These are phyloP conservation scores for Coniosporium tulheliwenetii DNA, from an alignment of 2,329 filamentous ascomycete species.

Conservation along the genomic window DNA sequence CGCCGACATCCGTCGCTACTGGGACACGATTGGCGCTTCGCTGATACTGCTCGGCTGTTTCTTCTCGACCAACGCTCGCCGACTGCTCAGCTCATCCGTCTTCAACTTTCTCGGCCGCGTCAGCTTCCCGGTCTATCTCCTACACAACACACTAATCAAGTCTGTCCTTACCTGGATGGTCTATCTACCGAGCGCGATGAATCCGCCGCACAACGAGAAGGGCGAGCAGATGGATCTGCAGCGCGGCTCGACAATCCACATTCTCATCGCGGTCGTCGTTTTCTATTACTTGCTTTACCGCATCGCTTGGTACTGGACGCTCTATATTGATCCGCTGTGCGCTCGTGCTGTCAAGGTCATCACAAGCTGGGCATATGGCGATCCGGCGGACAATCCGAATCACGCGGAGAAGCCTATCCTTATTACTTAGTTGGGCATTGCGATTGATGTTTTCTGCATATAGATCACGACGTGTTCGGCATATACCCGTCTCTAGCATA, in stretches of 20 bases:
- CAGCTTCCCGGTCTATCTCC: slow-evolving; percentile 47
- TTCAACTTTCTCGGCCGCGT: slow-evolving; percentile 48
- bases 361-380: slow-evolving; percentile 17
- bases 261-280: slow-evolving; percentile 16
- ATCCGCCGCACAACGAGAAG: slow-evolving; percentile 18
- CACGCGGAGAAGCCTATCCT: not conserved
- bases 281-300: slow-evolving; percentile 21
- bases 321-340: slow-evolving; percentile 18
- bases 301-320: slow-evolving; percentile 15
- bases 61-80: slow-evolving; percentile 35
- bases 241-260: slow-evolving; percentile 15
- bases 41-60: slow-evolving; percentile 36
- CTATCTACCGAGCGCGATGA: slow-evolving; percentile 24
- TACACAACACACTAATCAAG: slow-evolving; percentile 38
- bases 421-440: not conserved
- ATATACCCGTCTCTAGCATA: too few species aligned
- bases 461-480: too few species aligned
- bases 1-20: slow-evolving; percentile 33
- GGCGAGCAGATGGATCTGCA: slow-evolving; percentile 18
- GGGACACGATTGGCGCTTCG: slow-evolving; percentile 32
- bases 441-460: too few species aligned
- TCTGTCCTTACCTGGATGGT: slow-evolving; percentile 45
- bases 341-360: slow-evolving; percentile 8
- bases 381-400: slow-evolving; percentile 1
- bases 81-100: slow-evolving; percentile 35